Evolutionary conservation across 441 rosid genomes (phyloP), one percentile per base, ranked within the genome.

Genomic region (Gossypium gossypioides): DNA sequence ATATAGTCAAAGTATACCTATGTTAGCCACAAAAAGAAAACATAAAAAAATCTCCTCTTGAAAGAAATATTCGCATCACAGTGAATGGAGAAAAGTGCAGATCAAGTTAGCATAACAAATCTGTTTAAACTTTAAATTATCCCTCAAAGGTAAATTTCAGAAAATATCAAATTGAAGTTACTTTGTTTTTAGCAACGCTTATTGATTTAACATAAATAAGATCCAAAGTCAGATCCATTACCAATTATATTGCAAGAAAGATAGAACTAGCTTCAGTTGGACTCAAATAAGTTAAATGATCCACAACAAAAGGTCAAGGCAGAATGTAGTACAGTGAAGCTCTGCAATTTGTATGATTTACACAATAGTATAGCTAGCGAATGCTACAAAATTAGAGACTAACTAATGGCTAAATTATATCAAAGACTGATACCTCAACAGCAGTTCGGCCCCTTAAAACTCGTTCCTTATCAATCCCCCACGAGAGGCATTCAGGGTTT

Each of bases 1-100:
- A 96, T 90, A 86, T 80, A 93, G 77, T 96, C 99, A 79, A 91
- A 96, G 88, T 96, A 96, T 57, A 96, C 98, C 99, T 96, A 81
- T 79, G 83, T 77, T 48, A 76, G 72, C 50, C 69, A 78, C 65
- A 70, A 64, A 75, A 60, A 73, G 68, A 44, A 62, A 72, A 75
- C 61, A 74, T 64, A 57, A 37, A 60, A 73, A 25, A 48, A 15
- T 40, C 60, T 61, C 48, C 40, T 64, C 62, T 29, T 22, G 19
- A 66, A 16, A 32, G 6, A 69, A 5, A 60, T 13, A 27, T 13
- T 51, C 3, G 61, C 69, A 16, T 61, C 27, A 13, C 29, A 12
- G 16, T 21, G 12, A 65, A 21, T 4, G 13, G 2, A 22, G 66
- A 42, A 71, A 46, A 18, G n/a, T 15, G 27, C 70, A 24, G 22